A percentile compares a stretch with the other conserved stretches of the same genome.
phyloP scores from a whole-genome alignment of 2,329 filamentous ascomycete genomes.

The Pseudodiploospora longispora region DNA sequence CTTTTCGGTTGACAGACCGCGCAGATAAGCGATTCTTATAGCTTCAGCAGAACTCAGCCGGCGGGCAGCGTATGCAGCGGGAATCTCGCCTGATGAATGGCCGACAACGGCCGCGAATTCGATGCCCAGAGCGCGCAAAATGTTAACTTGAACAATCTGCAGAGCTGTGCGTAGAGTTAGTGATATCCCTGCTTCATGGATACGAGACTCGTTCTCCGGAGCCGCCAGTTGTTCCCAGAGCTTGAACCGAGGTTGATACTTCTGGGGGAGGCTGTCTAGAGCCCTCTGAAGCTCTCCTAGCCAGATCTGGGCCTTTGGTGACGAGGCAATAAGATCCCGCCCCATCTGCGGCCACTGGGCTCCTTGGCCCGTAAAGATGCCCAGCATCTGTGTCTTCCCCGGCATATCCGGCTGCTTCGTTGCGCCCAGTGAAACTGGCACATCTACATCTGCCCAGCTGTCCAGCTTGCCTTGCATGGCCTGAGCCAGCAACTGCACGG shows the following conservation, averaged over 20 bases:
- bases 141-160: slow-evolving; percentile 17
- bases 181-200: slow-evolving; percentile 17
- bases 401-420: background rate
- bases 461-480: background rate
- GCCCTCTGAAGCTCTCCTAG: background rate
- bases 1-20: background rate
- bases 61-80: slow-evolving; percentile 39
- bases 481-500: background rate
- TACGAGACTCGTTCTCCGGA: slow-evolving; percentile 5
- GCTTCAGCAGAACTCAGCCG: slow-evolving; percentile 21
- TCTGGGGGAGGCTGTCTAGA: slow-evolving; percentile 6
- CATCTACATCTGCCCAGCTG: background rate
- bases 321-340: slow-evolving; percentile 10
- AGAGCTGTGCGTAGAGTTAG: slow-evolving; percentile 20
- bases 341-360: slow-evolving; percentile 23
- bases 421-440: background rate
- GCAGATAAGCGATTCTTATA: slow-evolving; percentile 6
- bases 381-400: background rate
- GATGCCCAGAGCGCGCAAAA: slow-evolving; percentile 20
- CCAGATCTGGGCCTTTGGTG: background rate
- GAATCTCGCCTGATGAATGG: slow-evolving; percentile 42
- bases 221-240: background rate
- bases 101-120: slow-evolving; percentile 30
- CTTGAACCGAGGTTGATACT: slow-evolving; percentile 14
- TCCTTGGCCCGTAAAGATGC: slow-evolving; percentile 25